Evolutionary conservation across 768 basidiomycete species (phyloP).

Genomic region (Cubamyces sp.): DNA sequence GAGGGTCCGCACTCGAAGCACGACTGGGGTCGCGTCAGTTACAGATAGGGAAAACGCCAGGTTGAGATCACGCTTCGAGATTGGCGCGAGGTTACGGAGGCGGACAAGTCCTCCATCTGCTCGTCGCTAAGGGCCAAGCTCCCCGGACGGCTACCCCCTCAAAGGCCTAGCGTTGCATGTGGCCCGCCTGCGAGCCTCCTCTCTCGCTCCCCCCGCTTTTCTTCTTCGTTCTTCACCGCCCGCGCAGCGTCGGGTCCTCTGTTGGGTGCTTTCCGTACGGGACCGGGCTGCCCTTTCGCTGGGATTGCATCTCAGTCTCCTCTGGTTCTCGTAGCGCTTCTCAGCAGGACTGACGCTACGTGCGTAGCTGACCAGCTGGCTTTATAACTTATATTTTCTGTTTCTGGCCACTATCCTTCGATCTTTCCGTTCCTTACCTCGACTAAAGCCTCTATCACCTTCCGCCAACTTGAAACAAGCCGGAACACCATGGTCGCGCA

Average conservation of each 20-base stretch:
- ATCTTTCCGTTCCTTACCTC: slow-evolving; percentile 14
- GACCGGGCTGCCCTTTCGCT: slow-evolving; percentile 24
- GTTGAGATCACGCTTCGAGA: slow-evolving; percentile 18
- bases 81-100: slow-evolving; percentile 20
- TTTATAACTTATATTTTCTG: slow-evolving; percentile 18
- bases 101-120: slow-evolving; percentile 20
- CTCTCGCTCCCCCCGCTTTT: slow-evolving; percentile 12
- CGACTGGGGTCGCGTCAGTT: not conserved
- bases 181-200: slow-evolving; percentile 16
- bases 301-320: slow-evolving; percentile 29
- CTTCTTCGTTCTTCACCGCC: slow-evolving; percentile 18
- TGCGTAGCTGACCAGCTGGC: slow-evolving; percentile 30
- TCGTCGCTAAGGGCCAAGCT: slow-evolving; percentile 25
- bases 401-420: slow-evolving; percentile 10
- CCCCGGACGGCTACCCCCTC: slow-evolving; percentile 8
- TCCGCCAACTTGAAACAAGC: not conserved
- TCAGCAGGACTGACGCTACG: slow-evolving; percentile 33
- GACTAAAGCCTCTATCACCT: not conserved
- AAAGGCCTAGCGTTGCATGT: slow-evolving; percentile 15
- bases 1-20: not conserved
- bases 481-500: slow-evolving; percentile 19
- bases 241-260: slow-evolving; percentile 25
- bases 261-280: slow-evolving; percentile 27
- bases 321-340: slow-evolving; percentile 31
- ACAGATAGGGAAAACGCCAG: slow-evolving; percentile 5